Evolutionary conservation across 2,329 filamentous ascomycete species (phyloP).

Genomic region (Fusarium sp.): DNA sequence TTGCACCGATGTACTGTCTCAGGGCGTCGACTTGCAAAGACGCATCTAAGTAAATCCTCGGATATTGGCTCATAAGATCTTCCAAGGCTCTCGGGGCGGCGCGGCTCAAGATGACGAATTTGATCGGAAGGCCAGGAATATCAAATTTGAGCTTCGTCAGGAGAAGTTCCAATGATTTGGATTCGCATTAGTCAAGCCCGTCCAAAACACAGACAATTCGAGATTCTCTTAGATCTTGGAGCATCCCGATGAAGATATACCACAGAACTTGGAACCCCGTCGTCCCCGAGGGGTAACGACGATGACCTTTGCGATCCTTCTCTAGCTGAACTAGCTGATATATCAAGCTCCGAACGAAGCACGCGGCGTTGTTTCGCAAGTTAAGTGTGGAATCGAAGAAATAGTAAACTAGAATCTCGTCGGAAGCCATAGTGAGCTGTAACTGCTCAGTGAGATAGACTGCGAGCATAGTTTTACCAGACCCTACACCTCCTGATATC

Average conservation of each 20-base stretch:
- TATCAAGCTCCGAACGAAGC: background rate
- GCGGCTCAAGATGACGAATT: too few species aligned
- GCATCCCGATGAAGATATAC: background rate
- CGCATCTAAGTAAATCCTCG: too few species aligned
- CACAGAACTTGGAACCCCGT: background rate
- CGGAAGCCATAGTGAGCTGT: background rate
- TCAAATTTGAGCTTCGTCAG: too few species aligned
- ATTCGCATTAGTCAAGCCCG: background rate
- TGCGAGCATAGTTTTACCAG: background rate
- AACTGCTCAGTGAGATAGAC: background rate
- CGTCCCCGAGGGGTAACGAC: background rate
- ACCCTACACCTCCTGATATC: background rate
- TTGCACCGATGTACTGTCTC: too few species aligned
- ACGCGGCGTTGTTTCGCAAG: background rate
- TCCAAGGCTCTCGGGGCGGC: too few species aligned
- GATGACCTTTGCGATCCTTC: background rate
- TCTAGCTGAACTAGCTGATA: background rate
- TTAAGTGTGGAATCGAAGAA: background rate
- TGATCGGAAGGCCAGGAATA: too few species aligned
- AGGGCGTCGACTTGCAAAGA: too few species aligned
- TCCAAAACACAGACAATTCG: background rate
- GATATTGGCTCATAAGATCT: too few species aligned
- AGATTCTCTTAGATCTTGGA: background rate
- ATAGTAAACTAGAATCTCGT: background rate
- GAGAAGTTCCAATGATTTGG: too few species aligned